Conservation (phyloP, 2,329 filamentous ascomycete genomes). For the Dendrostoma leiphaemia region DNA sequence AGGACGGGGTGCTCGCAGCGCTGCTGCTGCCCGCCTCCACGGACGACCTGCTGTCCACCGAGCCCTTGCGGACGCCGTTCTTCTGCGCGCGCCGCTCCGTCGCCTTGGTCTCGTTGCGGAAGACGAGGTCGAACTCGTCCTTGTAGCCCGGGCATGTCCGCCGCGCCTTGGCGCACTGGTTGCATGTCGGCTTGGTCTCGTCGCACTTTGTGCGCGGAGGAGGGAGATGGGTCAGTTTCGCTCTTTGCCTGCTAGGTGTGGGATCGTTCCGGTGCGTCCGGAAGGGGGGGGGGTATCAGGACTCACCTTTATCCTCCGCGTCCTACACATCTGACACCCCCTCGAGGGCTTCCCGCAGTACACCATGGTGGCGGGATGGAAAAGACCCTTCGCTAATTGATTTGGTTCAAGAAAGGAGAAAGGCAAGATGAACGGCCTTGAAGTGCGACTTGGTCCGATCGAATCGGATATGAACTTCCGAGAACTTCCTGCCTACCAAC, state of each 20-base stretch:
- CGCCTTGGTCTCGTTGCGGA: slow-evolving; percentile 69
- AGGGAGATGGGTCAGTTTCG: slow-evolving; percentile 15
- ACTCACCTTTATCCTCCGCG: slow-evolving; percentile 70
- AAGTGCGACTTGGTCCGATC: too few relatives aligned
- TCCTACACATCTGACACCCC: slow-evolving; percentile 74
- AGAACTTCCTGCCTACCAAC: too few relatives aligned
- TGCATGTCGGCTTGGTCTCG: slow-evolving; percentile 64
- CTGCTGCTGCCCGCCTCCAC: slow-evolving; percentile 33
- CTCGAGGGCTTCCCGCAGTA: slow-evolving; percentile 65
- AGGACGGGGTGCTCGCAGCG: slow-evolving; percentile 26
- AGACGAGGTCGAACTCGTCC: slow-evolving; percentile 70
- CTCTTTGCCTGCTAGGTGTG: neutral
- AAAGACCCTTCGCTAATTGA: neutral
- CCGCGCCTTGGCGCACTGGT: slow-evolving; percentile 62
- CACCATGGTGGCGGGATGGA: slow-evolving; percentile 47
- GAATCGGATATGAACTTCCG: too few relatives aligned
- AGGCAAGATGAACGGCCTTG: too few relatives aligned
- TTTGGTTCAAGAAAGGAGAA: neutral
- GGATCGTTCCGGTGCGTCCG: neutral
- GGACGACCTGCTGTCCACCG: neutral
- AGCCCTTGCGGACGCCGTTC: slow-evolving; percentile 44
- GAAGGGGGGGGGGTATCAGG: slow-evolving; percentile 10
- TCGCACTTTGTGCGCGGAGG: slow-evolving; percentile 52
- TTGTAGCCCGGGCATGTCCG: slow-evolving; percentile 66
- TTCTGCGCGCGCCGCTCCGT: slow-evolving; percentile 62